phyloP scores from a whole-genome alignment of 1,284 basidiomycete species.

The Boletus semigastroideus region DNA sequence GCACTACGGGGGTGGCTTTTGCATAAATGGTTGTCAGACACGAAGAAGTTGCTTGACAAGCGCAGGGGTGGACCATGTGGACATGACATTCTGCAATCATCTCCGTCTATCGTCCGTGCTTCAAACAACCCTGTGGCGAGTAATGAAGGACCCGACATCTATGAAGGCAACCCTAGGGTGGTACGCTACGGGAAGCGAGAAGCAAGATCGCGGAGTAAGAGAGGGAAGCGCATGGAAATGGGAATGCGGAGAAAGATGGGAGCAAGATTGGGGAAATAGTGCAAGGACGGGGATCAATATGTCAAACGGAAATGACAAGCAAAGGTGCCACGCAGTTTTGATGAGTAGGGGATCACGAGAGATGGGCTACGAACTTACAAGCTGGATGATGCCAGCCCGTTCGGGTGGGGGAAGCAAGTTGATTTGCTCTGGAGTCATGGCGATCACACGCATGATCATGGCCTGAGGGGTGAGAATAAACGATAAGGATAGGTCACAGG shows the following conservation, averaged over 20 bases:
- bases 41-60: neutral
- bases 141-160: constrained; percentile 12
- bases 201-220: constrained; percentile 11
- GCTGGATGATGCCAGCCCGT: constrained; percentile 62
- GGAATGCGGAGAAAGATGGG: constrained; percentile 15
- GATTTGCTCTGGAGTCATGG: constrained; percentile 72
- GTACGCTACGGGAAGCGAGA: constrained; percentile 30
- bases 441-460: constrained; percentile 63
- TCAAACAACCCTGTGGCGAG: constrained; percentile 6
- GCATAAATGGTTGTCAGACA: neutral
- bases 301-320: constrained; percentile 27
- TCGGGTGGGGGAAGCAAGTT: constrained; percentile 58
- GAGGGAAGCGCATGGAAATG: constrained; percentile 8
- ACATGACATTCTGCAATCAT: constrained; percentile 6
- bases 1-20: neutral
- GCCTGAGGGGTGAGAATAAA: constrained; percentile 40
- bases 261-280: constrained; percentile 12
- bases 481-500: neutral
- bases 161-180: constrained; percentile 40
- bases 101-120: constrained; percentile 7
- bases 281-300: constrained; percentile 27
- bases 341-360: constrained; percentile 5
- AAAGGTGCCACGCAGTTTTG: constrained; percentile 6
- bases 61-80: neutral
- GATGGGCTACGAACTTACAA: constrained; percentile 51